phyloP scores from a whole-genome alignment of 1,284 basidiomycete genomes.

The Vanrija pseudolonga region DNA sequence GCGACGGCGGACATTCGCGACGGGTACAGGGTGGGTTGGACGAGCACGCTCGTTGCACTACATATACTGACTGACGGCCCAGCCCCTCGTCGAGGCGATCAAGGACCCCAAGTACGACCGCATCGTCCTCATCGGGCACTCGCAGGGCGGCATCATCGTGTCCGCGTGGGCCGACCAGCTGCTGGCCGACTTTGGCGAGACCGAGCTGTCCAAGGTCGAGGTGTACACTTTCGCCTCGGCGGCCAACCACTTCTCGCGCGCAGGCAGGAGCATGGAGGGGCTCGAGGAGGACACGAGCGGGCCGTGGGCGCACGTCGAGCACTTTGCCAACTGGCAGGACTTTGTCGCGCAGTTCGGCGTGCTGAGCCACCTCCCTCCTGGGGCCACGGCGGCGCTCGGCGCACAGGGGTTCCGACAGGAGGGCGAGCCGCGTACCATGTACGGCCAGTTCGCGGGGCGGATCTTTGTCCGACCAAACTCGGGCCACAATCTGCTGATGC shows the following conservation, averaged over 20 bases:
- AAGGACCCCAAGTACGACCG: constrained; percentile 19
- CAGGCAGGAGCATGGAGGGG: neutral
- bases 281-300: neutral
- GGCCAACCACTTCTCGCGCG: constrained; percentile 37
- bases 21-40: constrained; percentile 23
- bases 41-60: no score
- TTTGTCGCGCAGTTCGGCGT: constrained; percentile 32
- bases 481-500: constrained; percentile 25
- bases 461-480: constrained; percentile 27
- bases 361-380: neutral
- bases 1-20: constrained; percentile 26
- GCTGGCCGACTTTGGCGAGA: constrained; percentile 28
- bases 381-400: no score
- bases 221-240: constrained; percentile 41
- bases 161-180: constrained; percentile 31
- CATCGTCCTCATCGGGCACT: constrained; percentile 37
- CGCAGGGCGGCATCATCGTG: constrained; percentile 38
- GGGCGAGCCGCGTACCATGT: neutral
- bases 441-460: constrained; percentile 26
- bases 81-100: constrained; percentile 12
- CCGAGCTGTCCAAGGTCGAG: constrained; percentile 29
- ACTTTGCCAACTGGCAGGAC: constrained; percentile 37
- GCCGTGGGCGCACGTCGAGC: constrained; percentile 28
- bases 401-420: no score
- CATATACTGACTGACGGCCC: neutral